phyloP scores from a whole-genome alignment of 2,329 filamentous ascomycete genomes.

The Orbilia quercus region DNA sequence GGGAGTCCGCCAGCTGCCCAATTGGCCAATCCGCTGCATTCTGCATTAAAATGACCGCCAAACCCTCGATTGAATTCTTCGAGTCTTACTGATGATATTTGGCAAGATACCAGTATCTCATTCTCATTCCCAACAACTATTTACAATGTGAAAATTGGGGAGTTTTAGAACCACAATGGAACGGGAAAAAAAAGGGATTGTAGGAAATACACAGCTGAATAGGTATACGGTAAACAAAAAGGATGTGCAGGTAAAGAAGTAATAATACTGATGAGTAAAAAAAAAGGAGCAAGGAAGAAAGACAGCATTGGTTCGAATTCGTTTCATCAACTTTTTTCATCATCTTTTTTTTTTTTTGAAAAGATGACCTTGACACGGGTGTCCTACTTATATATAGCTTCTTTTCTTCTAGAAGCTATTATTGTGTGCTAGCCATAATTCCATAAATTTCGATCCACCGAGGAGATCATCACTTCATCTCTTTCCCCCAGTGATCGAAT shows the following conservation, averaged over 20 bases:
- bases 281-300: background rate
- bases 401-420: too few relatives aligned
- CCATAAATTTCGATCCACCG: too few relatives aligned
- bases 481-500: too few relatives aligned
- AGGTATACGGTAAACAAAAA: conserved; percentile 29
- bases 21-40: conserved; percentile 26
- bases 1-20: background rate
- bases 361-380: background rate
- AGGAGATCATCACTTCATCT: too few relatives aligned
- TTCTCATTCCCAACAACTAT: conserved; percentile 39
- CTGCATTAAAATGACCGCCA: background rate
- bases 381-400: too few relatives aligned
- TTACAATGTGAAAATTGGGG: conserved; percentile 30
- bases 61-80: background rate
- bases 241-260: conserved; percentile 2
- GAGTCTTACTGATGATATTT: background rate
- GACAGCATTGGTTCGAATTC: background rate
- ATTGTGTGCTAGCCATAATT: too few relatives aligned
- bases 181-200: conserved; percentile 4
- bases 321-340: conserved; percentile 43
- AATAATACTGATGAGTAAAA: conserved; percentile 9
- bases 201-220: conserved; percentile 39
- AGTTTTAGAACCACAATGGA: background rate
- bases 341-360: background rate
- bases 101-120: conserved; percentile 29